Evolutionary conservation across 345 rosid species (phyloP).

Genomic region (Ailanthus altissimus): DNA sequence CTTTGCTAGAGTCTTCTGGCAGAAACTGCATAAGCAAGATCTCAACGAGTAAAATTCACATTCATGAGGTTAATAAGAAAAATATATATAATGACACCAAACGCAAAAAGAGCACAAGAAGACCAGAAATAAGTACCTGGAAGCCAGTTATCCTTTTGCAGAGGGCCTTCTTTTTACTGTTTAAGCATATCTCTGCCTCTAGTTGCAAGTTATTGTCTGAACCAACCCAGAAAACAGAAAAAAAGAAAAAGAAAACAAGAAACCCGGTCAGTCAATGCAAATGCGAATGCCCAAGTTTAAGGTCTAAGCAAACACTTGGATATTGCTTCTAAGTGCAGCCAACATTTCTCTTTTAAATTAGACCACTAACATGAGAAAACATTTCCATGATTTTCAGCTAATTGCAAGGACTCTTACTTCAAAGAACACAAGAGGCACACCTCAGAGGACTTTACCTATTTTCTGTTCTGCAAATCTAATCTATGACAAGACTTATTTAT

Average conservation of each 20-base stretch:
- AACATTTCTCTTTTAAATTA: not conserved
- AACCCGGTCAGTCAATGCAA: not conserved
- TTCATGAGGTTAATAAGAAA: not conserved
- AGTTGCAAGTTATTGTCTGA: slow-evolving; percentile 75
- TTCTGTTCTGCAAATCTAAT: not conserved
- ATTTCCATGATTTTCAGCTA: not conserved
- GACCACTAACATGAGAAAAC: not conserved
- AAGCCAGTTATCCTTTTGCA: slow-evolving; percentile 78
- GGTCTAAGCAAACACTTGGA: not conserved
- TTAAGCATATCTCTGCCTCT: slow-evolving; percentile 63
- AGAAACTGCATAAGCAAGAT: slow-evolving; percentile 49
- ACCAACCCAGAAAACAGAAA: slow-evolving; percentile 2
- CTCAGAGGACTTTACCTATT: not conserved
- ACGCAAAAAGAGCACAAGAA: slow-evolving; percentile 13
- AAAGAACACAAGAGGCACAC: not conserved
- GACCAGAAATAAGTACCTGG: slow-evolving; percentile 48
- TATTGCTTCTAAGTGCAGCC: not conserved
- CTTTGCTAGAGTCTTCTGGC: slow-evolving; percentile 64
- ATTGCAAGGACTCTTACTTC: not conserved
- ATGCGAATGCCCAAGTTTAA: slow-evolving; percentile 10
- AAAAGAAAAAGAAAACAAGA: slow-evolving; percentile 22
- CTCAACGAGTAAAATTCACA: slow-evolving; percentile 5
- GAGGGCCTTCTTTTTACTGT: slow-evolving; percentile 68
- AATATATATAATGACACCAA: not conserved
- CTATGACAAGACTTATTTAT: not conserved